Percentiles rank a stretch among this genome's conserved stretches.
Evolutionary conservation across 768 basidiomycete species (phyloP).

Genomic region (Tricholomella constricta): DNA sequence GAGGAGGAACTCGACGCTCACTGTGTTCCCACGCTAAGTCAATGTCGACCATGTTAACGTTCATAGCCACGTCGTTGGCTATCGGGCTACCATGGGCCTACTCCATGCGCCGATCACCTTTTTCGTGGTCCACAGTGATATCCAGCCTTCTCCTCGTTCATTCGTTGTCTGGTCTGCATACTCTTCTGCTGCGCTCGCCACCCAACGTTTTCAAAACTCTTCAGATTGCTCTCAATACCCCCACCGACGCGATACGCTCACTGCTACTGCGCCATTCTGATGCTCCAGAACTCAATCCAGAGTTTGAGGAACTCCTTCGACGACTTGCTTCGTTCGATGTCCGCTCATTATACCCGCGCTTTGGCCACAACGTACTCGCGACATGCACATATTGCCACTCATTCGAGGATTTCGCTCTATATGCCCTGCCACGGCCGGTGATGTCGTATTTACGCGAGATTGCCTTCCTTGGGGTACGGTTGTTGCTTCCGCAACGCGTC

Average conservation of each 20-base stretch:
- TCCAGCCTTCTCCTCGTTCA: conserved; percentile 49
- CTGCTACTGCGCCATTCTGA: conserved; percentile 44
- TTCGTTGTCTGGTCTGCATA: conserved; percentile 50
- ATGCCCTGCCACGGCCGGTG: conserved; percentile 53
- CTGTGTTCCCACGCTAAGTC: no score
- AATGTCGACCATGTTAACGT: conserved; percentile 17
- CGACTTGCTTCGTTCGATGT: conserved; percentile 58
- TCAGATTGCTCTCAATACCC: conserved; percentile 53
- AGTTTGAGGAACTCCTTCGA: conserved; percentile 54
- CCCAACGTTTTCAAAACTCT: conserved; percentile 63
- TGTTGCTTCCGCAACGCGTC: not conserved
- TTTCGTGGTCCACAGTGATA: conserved; percentile 25
- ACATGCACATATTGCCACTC: conserved; percentile 69
- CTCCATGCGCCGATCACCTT: conserved; percentile 14
- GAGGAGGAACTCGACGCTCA: no score
- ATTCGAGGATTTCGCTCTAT: conserved; percentile 59
- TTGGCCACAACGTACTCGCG: conserved; percentile 66
- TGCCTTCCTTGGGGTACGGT: conserved; percentile 49
- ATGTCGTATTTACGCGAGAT: conserved; percentile 63
- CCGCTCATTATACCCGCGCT: conserved; percentile 61
- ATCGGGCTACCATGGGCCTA: conserved; percentile 21
- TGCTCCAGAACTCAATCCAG: conserved; percentile 42
- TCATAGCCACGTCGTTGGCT: conserved; percentile 16
- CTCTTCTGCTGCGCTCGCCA: conserved; percentile 48
- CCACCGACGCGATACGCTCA: conserved; percentile 53